These are phyloP conservation scores for Flaveria ramosissima DNA, from an alignment of 129 eudicot species.

Conservation along the genomic window DNA sequence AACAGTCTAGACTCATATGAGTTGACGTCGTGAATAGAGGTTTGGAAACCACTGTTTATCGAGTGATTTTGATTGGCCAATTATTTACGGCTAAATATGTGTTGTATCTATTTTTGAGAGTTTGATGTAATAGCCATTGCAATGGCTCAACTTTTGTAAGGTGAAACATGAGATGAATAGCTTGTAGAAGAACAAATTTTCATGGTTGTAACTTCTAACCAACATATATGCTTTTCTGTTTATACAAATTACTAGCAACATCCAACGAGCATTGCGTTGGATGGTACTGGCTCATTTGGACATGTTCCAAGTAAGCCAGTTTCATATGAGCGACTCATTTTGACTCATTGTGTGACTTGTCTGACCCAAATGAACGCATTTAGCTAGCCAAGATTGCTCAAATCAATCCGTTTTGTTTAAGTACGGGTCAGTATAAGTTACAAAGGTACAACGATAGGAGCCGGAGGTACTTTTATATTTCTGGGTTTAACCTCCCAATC, in stretches of 20 bases:
- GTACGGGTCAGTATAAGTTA: slow-evolving; percentile 11
- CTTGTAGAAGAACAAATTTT: slow-evolving; percentile 10
- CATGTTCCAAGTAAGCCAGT: too few relatives aligned
- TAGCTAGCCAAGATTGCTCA: not conserved
- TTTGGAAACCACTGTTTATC: slow-evolving; percentile 14
- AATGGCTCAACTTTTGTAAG: slow-evolving; percentile 37
- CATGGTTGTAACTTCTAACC: slow-evolving; percentile 6
- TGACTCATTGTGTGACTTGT: not conserved
- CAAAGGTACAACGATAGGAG: slow-evolving; percentile 62
- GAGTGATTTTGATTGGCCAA: slow-evolving; percentile 26
- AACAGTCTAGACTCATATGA: slow-evolving; percentile 19
- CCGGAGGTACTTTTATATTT: slow-evolving; percentile 51
- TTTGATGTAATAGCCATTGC: slow-evolving; percentile 22
- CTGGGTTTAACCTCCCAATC: slow-evolving; percentile 57
- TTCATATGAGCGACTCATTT: not conserved
- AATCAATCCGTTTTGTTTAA: not conserved
- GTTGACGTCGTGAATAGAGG: slow-evolving; percentile 10
- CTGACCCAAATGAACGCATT: not conserved
- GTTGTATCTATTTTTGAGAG: slow-evolving; percentile 27
- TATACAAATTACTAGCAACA: not conserved
- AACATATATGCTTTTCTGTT: slow-evolving; percentile 12
- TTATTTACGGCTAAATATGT: slow-evolving; percentile 24
- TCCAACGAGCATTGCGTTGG: not conserved
- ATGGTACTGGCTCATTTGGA: too few relatives aligned
- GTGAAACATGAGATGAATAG: slow-evolving; percentile 28